Evolutionary conservation across 495 filamentous ascomycete genomes (phyloP).

Genomic region (Daldinia childiae): DNA sequence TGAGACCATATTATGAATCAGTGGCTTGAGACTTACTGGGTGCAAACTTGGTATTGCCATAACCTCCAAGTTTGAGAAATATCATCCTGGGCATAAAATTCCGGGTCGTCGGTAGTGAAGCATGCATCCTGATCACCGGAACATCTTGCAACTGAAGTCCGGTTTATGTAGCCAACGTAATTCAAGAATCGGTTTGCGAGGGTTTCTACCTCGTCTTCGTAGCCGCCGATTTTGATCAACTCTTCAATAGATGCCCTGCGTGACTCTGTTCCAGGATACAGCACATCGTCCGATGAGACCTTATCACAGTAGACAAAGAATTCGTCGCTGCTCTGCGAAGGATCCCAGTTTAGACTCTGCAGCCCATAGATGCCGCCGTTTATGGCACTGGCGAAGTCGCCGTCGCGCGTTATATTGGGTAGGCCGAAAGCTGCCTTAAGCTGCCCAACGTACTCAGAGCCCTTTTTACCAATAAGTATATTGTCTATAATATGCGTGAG

Average conservation of each 20-base stretch:
- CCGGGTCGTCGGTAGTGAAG: constrained; percentile 61
- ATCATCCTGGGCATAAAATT: constrained; percentile 62
- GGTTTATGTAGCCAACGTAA: constrained; percentile 69
- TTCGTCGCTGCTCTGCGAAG: constrained; percentile 58
- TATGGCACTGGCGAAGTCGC: constrained; percentile 70
- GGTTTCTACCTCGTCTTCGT: constrained; percentile 55
- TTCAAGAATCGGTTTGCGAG: constrained; percentile 70
- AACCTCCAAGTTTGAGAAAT: constrained; percentile 61
- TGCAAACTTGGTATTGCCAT: constrained; percentile 68
- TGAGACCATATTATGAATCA: neutral
- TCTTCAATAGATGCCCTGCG: constrained; percentile 54
- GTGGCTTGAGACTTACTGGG: constrained; percentile 48
- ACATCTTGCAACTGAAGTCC: constrained; percentile 51
- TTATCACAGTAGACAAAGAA: constrained; percentile 70
- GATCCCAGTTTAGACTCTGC: constrained; percentile 78
- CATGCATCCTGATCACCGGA: constrained; percentile 61
- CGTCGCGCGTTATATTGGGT: constrained; percentile 62
- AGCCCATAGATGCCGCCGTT: constrained; percentile 61
- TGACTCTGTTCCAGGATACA: constrained; percentile 57
- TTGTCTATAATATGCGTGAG: constrained; percentile 70
- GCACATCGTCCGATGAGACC: constrained; percentile 57
- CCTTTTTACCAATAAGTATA: constrained; percentile 66
- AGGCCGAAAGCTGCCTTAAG: constrained; percentile 71
- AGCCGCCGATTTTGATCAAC: constrained; percentile 65
- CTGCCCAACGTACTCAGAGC: constrained; percentile 53